Percentiles rank a stretch among this genome's conserved stretches.
Evolutionary conservation across 2,329 filamentous ascomycete species (phyloP).

Genomic region (Periconia macrospinosa): DNA sequence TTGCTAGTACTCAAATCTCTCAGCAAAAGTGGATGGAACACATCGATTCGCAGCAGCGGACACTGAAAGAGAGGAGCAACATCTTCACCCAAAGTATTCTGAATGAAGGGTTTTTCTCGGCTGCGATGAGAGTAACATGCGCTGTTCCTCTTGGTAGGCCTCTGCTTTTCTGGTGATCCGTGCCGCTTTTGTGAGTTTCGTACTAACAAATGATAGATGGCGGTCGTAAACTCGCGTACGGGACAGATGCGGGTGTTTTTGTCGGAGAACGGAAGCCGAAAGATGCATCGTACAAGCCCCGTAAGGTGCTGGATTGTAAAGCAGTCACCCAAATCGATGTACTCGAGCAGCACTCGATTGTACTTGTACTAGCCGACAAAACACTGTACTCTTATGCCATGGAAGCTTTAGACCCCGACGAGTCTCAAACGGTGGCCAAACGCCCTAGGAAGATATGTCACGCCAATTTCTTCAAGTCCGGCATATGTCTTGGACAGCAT

Average conservation of each 20-base stretch:
- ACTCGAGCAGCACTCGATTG: constrained; percentile 88
- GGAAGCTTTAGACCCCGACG: constrained; percentile 81
- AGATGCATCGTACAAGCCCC: constrained; percentile 72
- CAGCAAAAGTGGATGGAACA: constrained; percentile 97
- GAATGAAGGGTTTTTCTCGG: constrained; percentile 88
- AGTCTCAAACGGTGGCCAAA: constrained; percentile 73
- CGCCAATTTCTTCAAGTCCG: constrained; percentile 97
- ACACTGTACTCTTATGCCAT: constrained; percentile 87
- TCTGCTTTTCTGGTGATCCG: background rate
- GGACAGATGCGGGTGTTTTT: constrained; percentile 92
- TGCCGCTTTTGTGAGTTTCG: background rate
- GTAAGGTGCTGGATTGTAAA: constrained; percentile 80
- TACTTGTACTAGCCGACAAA: constrained; percentile 91
- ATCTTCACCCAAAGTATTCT: constrained; percentile 69
- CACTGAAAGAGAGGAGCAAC: constrained; percentile 74
- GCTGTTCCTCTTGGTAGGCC: constrained; percentile 83
- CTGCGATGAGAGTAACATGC: constrained; percentile 88
- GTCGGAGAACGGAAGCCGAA: constrained; percentile 88
- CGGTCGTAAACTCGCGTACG: constrained; percentile 89
- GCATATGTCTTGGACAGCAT: constrained; percentile 90
- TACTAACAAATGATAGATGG: constrained; percentile 65
- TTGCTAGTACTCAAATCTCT: constrained; percentile 80
- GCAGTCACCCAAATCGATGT: constrained; percentile 95
- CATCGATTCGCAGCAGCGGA: constrained; percentile 87
- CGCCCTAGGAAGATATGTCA: constrained; percentile 95